A percentile compares a stretch with the other conserved stretches of the same genome.
phyloP scores from a whole-genome alignment of 768 basidiomycete species.

The Psilocybe sp. region DNA sequence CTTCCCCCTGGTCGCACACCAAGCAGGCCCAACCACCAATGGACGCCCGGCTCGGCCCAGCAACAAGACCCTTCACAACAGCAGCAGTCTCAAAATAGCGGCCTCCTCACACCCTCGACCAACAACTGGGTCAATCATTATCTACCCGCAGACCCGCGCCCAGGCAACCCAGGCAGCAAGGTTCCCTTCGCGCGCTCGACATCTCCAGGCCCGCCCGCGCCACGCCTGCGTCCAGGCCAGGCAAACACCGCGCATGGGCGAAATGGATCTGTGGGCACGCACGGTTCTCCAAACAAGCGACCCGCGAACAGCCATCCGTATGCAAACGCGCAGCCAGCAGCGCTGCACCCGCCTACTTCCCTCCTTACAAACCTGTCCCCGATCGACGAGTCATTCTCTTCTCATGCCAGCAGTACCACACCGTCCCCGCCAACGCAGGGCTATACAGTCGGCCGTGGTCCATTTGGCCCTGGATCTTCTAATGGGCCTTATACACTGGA shows the following conservation, averaged over 20 bases:
- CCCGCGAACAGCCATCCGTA: conserved; percentile 60
- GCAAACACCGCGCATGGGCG: conserved; percentile 39
- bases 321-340: conserved; percentile 45
- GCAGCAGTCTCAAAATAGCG: conserved; percentile 27
- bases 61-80: conserved; percentile 49
- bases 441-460: conserved; percentile 59
- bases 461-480: conserved; percentile 45
- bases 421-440: conserved; percentile 48
- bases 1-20: conserved; percentile 37
- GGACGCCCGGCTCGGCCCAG: conserved; percentile 59
- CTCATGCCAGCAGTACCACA: conserved; percentile 32
- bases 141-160: conserved; percentile 60
- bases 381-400: conserved; percentile 62
- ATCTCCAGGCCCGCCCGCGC: conserved; percentile 37
- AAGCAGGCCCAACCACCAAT: conserved; percentile 30
- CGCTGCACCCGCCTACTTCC: conserved; percentile 30
- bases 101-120: conserved; percentile 41
- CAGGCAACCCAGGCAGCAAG: conserved; percentile 41
- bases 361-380: conserved; percentile 59
- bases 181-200: conserved; percentile 41
- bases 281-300: conserved; percentile 40
- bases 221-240: conserved; percentile 27
- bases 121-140: conserved; percentile 47
- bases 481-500: conserved; percentile 20
- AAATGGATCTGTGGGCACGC: conserved; percentile 48